Evolutionary conservation across 2,329 filamentous ascomycete species (phyloP).

Genomic region (Fusarium mundagurra): DNA sequence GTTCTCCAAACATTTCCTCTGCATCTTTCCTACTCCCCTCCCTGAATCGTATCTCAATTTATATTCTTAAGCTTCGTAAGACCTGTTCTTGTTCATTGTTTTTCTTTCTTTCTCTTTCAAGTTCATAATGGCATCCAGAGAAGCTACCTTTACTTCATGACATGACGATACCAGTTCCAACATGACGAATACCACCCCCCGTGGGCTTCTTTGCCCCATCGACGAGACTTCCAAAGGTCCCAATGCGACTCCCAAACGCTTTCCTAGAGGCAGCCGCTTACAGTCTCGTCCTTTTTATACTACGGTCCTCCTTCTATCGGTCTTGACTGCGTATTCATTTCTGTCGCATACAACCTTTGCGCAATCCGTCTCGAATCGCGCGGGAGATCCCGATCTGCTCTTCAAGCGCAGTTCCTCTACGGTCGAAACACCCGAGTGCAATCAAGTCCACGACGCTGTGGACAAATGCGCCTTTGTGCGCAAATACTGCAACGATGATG

Average conservation of each 20-base stretch:
- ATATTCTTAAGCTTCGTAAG: neutral
- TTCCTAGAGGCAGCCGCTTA: constrained; percentile 49
- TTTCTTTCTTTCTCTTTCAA: neutral
- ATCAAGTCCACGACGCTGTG: constrained; percentile 76
- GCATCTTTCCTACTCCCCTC: neutral
- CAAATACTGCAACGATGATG: constrained; percentile 85
- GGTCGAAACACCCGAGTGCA: constrained; percentile 67
- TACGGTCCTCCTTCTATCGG: constrained; percentile 57
- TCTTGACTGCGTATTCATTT: constrained; percentile 58
- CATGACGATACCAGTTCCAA: constrained; percentile 34
- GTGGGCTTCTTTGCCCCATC: constrained; percentile 8
- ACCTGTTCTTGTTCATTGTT: neutral
- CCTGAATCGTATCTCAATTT: neutral
- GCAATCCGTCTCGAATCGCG: constrained; percentile 10
- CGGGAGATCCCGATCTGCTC: constrained; percentile 24
- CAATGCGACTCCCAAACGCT: constrained; percentile 9
- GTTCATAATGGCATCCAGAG: constrained; percentile 19
- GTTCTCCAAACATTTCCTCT: constrained; percentile 11
- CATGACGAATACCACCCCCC: constrained; percentile 26
- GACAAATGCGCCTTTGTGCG: constrained; percentile 91
- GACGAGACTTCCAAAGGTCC: constrained; percentile 6
- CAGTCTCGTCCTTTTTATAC: constrained; percentile 61
- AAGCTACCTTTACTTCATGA: constrained; percentile 37
- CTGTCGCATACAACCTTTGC: constrained; percentile 44
- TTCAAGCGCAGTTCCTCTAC: constrained; percentile 41